Evolutionary conservation across 2,329 filamentous ascomycete genomes (phyloP), one percentile per base, ranked within the genome.

Genomic region (Pseudopyricularia cyperi): DNA sequence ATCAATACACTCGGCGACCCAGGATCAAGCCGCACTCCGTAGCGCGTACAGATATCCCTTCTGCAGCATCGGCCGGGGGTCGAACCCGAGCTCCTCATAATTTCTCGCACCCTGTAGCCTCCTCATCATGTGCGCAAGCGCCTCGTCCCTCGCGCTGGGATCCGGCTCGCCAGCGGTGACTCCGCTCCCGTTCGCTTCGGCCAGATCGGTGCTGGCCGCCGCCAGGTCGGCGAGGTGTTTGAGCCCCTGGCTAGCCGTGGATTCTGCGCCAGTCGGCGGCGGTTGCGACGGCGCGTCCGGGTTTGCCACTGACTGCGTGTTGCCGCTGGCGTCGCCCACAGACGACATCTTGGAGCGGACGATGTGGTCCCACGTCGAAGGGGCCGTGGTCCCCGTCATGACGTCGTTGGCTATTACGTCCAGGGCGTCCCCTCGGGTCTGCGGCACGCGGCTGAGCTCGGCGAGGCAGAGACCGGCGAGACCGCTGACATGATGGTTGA

Each of bases 401-500:
- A 87, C 69, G 24, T 77, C 72, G 55, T 71, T 74, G 24, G 84
- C 69, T 3, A 79, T 69, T 7, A 79, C 68, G 53, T 69, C 68
- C 14, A 69, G 69, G 1, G 81, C 81, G 56, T 82, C 79, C 5
- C 79, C 75, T 46, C 72, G 73, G 3, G 75, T 51, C 37, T 42
- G 28, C 8, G 35, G n/a, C 11, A 51, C 50, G n/a, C n/a, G 28
- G 7, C 37, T 42, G 17, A 51, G 39, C 50, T 51, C 50, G 4
- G 39, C 50, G 2, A 51, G 50, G 39, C 46, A 52, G 59, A 85
- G 69, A 11, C 76, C 70, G 1, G 75, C 72, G 9, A 87, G 69
- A 12, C 73, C 74, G 52, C 75, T 75, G 57, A 84, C 83, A 60
- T 88, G 82, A 60, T 87, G 80, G 52, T 80, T 80, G 46, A 88